Evolutionary conservation across 306 rosid genomes (phyloP).

Genomic region (Quercus alba): DNA sequence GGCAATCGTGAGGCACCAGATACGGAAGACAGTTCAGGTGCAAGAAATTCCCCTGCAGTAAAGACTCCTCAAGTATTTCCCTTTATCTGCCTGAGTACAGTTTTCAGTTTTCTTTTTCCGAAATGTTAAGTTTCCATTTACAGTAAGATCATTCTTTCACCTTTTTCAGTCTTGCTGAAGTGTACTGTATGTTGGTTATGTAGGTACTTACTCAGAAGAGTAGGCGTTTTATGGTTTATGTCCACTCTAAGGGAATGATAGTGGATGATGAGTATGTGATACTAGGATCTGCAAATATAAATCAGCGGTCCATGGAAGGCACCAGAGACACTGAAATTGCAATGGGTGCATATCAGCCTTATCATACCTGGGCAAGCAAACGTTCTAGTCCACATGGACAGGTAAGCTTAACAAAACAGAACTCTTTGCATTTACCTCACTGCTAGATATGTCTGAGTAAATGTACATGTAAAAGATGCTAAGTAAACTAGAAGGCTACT

Average conservation of each 20-base stretch:
- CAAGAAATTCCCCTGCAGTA: conserved; percentile 19
- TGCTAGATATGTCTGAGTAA: background rate
- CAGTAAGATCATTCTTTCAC: no score
- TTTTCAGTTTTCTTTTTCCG: background rate
- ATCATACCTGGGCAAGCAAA: conserved; percentile 58
- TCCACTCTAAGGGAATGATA: conserved; percentile 94
- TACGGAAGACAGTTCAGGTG: conserved; percentile 7
- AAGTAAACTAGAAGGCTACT: background rate
- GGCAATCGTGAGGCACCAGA: conserved; percentile 77
- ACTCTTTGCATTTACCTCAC: background rate
- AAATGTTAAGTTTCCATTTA: background rate
- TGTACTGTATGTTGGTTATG: conserved; percentile 2
- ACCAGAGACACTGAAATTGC: conserved; percentile 95
- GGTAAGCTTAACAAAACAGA: conserved; percentile 36
- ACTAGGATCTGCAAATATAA: conserved; percentile 88
- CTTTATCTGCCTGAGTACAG: background rate
- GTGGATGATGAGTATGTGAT: conserved; percentile 95
- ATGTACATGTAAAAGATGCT: no score
- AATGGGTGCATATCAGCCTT: conserved; percentile 90
- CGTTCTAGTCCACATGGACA: conserved; percentile 65
- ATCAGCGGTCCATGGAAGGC: conserved; percentile 86
- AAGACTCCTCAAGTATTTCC: conserved; percentile 61
- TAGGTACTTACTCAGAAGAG: conserved; percentile 60
- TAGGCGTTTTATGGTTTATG: conserved; percentile 87
- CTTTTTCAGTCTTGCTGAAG: background rate